Evolutionary conservation across 2,329 filamentous ascomycete species (phyloP), one percentile per base, ranked within the genome.

Genomic region (Thelonectria discophora): DNA sequence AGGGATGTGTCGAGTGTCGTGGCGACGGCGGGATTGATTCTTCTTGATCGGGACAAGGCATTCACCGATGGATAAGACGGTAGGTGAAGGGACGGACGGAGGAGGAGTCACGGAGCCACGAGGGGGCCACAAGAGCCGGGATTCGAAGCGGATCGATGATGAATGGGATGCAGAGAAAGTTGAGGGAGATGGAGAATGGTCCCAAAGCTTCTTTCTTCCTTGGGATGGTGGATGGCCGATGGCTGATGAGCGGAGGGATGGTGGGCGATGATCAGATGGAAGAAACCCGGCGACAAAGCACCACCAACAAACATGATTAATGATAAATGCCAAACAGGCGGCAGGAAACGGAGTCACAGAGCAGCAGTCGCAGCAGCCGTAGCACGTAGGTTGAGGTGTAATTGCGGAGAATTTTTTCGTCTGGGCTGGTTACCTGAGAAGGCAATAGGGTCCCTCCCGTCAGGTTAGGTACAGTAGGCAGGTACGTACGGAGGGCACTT

Each of bases 401-500:
- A 62, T 48, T 47, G 58, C 58, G 62, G 64, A 62, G 58, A 65
- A 59, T 45, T 54, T 63, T 63, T 64, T 65, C 50, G 49, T 56
- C 49, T 63, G 27, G 27, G 27, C 27, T 30, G 52, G 63, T 63
- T 65, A 63, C 63, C 59, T 65, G 52, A 66, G 42, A 45, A 43
- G 20, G 55, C 18, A 42, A 53, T 63, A 62, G 55, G 55, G 60
- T 51, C 55, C 55, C 53, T 57, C 54, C 53, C 49, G 69, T 65
- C 64, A 63, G 63, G 67, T 53, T 67, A 65, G 63, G 66, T 62
- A 69, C 64, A 61, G 59, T 47, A 64, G 53, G 62, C 62, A 62
- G 56, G 58, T 60, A 67, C 27, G 58, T 60, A 67, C 27, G 27
- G 27, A 30, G 27, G 65, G 70, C 72, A 70, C 72, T 72, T 74